These are phyloP conservation scores for Suillus bovinus DNA, from an alignment of 768 basidiomycete species.

Conservation along the genomic window DNA sequence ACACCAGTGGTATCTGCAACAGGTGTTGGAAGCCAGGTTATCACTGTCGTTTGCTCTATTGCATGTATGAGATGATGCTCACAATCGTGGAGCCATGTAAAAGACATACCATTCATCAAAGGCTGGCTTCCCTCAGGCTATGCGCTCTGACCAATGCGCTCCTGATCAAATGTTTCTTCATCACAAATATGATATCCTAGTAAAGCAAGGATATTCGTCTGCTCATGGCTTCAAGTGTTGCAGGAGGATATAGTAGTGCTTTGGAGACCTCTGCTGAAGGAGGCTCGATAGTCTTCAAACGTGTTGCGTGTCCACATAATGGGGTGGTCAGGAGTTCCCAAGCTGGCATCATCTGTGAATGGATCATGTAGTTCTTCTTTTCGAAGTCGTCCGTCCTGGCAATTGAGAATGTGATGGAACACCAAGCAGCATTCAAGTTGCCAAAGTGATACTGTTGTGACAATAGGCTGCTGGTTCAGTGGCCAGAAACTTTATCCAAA, in stretches of 20 bases:
- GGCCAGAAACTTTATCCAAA: no score
- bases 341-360: not conserved
- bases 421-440: not conserved
- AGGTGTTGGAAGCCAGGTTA: constrained; percentile 60
- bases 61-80: constrained; percentile 9
- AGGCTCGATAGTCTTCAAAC: constrained; percentile 36
- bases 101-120: constrained; percentile 7
- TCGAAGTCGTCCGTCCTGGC: not conserved
- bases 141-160: constrained; percentile 22
- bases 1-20: constrained; percentile 22
- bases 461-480: no score
- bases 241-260: constrained; percentile 42
- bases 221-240: constrained; percentile 65
- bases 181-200: constrained; percentile 65
- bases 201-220: constrained; percentile 68
- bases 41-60: constrained; percentile 48
- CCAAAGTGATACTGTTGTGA: no score
- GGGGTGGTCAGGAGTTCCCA: not conserved
- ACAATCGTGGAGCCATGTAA: not conserved
- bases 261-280: constrained; percentile 21
- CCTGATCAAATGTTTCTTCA: constrained; percentile 33
- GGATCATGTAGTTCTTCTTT: not conserved
- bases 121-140: constrained; percentile 6
- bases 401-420: not conserved
- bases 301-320: not conserved